Evolutionary conservation across 2,329 filamentous ascomycete genomes (phyloP), one percentile per base, ranked within the genome.

Genomic region (Calonectria naviculata): DNA sequence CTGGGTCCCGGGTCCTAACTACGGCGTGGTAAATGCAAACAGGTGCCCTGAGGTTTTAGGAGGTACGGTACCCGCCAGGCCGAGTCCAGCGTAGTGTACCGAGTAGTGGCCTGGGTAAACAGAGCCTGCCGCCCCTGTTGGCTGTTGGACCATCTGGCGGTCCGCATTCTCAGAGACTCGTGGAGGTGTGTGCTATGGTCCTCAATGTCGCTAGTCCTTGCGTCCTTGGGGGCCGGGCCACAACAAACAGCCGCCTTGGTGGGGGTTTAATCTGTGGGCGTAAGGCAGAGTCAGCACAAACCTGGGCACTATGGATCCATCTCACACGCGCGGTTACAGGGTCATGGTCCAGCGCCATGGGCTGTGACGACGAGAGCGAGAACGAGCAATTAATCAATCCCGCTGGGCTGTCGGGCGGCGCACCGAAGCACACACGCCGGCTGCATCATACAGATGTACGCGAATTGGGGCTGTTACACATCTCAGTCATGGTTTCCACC

Each of bases 261-360:
- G 56, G 56, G 56, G 56, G 56, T 41, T 31, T 44, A 61, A 44
- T 61, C 38, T 61, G 26, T 61, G 36, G 0, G 19, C 56, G 56
- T 61, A 61, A 61, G 38, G 56, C 56, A 61, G 56, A 61, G 56
- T 61, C 56, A 61, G 56, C 56, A 61, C 56, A 31, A 36, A 28
- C 38, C 24, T 9, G 56, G 36, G 36, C 56, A 17, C 21, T 15
- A 44, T 61, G 56, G 56, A 61, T 41, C 56, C 56, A 29, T 61
- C 56, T 28, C 56, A 61, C 56, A 44, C 56, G 38, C 56, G 38
- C 56, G 52, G 52, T 58, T 58, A 58, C 52, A 58, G 31, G 52
- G 52, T 38, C 52, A 38, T 28, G 52, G 36, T 58, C 52, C 52
- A 58, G 1, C 7, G 13, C 52, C 52, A 38, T 58, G 52, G n/a